These are phyloP conservation scores for Verticillium nonalfalfae DNA, from an alignment of 2,329 filamentous ascomycete species.

Conservation along the genomic window DNA sequence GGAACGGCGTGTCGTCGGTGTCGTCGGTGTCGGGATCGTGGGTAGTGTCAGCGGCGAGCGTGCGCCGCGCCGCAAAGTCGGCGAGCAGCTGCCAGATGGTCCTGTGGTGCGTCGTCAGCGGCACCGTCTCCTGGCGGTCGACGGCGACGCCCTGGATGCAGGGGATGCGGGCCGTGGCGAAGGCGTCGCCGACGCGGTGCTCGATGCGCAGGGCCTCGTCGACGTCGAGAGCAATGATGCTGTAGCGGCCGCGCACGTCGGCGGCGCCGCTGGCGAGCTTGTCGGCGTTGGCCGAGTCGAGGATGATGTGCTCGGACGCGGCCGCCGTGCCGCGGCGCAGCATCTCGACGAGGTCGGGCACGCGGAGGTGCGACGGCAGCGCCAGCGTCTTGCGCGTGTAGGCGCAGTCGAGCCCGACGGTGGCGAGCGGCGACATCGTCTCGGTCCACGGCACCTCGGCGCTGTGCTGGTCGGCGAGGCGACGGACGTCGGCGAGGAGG, in stretches of 20 bases:
- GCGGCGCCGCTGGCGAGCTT: constrained; percentile 30
- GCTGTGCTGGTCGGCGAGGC: background rate
- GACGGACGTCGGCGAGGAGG: constrained; percentile 19
- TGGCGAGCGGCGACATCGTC: constrained; percentile 16
- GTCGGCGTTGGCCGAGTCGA: constrained; percentile 53
- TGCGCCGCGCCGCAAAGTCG: constrained; percentile 30
- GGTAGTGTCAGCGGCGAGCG: constrained; percentile 6
- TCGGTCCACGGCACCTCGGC: constrained; percentile 6
- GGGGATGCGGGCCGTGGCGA: constrained; percentile 22
- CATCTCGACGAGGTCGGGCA: constrained; percentile 48
- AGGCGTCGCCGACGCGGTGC: constrained; percentile 44
- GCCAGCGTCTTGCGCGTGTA: constrained; percentile 35
- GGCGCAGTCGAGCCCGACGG: constrained; percentile 18
- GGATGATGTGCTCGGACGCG: constrained; percentile 41
- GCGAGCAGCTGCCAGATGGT: constrained; percentile 46
- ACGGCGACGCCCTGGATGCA: constrained; percentile 5
- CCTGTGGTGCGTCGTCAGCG: constrained; percentile 18
- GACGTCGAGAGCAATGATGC: constrained; percentile 65
- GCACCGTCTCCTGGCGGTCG: constrained; percentile 18
- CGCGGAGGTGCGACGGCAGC: constrained; percentile 38
- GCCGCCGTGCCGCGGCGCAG: constrained; percentile 25
- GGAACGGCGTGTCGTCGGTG: constrained; percentile 48
- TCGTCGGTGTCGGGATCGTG: constrained; percentile 1
- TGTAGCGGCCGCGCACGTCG: constrained; percentile 56
- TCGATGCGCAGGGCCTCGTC: constrained; percentile 50